Percentiles rank a stretch among this genome's conserved stretches.
Conservation (phyloP, 2,329 filamentous ascomycete species). For the Hymenotorrendiella dingleyae region DNA sequence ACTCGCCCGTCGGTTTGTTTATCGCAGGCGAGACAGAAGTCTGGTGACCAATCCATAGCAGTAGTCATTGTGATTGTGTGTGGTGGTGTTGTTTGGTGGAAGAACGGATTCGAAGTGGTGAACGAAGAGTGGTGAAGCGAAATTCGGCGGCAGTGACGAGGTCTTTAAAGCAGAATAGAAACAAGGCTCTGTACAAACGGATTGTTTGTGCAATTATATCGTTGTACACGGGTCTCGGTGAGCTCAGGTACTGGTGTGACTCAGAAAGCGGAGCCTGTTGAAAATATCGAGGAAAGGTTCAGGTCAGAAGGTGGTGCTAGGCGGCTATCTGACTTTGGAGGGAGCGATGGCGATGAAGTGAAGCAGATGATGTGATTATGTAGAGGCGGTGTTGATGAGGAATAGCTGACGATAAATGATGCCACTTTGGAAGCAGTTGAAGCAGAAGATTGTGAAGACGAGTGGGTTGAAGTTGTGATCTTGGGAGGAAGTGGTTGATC, state of each 20-base stretch:
- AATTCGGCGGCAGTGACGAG: conserved; percentile 7
- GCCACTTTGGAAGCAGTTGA: conserved; percentile 1
- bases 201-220: conserved; percentile 14
- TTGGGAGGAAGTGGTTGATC: neutral
- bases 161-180: conserved; percentile 10
- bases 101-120: conserved; percentile 2
- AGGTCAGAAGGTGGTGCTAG: conserved; percentile 12
- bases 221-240: conserved; percentile 21
- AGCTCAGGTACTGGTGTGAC: conserved; percentile 26
- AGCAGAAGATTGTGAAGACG: neutral
- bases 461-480: neutral
- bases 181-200: conserved; percentile 5
- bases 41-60: conserved; percentile 64
- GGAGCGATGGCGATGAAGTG: conserved; percentile 13
- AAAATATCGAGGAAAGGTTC: conserved; percentile 12
- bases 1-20: conserved; percentile 74
- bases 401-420: conserved; percentile 3
- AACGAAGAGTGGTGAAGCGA: neutral
- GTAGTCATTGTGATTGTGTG: conserved; percentile 25
- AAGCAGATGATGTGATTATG: conserved; percentile 17
- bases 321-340: conserved; percentile 11
- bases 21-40: conserved; percentile 93
- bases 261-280: conserved; percentile 26
- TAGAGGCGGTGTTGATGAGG: conserved; percentile 1
- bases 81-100: conserved; percentile 3